Conservation (phyloP, 2,329 filamentous ascomycete genomes). For the Colletotrichum cuscutae region DNA sequence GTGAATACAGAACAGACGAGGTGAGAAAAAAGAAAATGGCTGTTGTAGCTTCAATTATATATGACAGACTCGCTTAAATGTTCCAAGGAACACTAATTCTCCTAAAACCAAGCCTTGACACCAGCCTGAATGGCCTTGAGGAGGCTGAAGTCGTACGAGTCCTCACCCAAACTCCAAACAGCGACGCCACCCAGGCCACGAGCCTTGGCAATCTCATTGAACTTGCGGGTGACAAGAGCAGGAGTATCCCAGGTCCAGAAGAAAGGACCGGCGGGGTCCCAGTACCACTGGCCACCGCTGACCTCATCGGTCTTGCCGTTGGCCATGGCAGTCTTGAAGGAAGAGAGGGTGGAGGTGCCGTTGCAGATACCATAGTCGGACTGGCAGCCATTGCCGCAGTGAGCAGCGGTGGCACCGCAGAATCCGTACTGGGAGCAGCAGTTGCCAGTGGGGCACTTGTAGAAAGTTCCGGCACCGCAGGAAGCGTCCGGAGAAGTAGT, state of each 20-base stretch:
- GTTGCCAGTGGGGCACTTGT: slow-evolving; percentile 22
- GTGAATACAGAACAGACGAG: too few species aligned
- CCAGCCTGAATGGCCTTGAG: slow-evolving; percentile 53
- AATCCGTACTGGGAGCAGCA: slow-evolving; percentile 32
- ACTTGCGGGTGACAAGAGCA: slow-evolving; percentile 58
- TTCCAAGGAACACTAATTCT: neutral
- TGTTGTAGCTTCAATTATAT: neutral
- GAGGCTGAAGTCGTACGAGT: slow-evolving; percentile 54
- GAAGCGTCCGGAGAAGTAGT: slow-evolving; percentile 16
- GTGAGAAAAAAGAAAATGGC: neutral
- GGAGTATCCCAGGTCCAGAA: slow-evolving; percentile 69
- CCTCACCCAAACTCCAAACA: slow-evolving; percentile 64
- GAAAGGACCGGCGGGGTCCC: slow-evolving; percentile 54
- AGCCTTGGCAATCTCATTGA: slow-evolving; percentile 53
- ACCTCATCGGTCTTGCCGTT: slow-evolving; percentile 55
- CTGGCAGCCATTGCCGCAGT: slow-evolving; percentile 29
- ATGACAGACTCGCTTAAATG: neutral
- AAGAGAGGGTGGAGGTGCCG: slow-evolving; percentile 36
- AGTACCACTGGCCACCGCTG: slow-evolving; percentile 66
- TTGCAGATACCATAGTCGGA: slow-evolving; percentile 29
- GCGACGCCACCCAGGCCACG: slow-evolving; percentile 60
- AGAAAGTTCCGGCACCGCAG: slow-evolving; percentile 26
- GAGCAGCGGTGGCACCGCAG: slow-evolving; percentile 20
- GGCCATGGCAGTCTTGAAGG: slow-evolving; percentile 54
- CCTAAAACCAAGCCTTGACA: slow-evolving; percentile 33